Conservation (phyloP, 1,284 basidiomycete genomes). For the Tetrapyrgos nigripes region DNA sequence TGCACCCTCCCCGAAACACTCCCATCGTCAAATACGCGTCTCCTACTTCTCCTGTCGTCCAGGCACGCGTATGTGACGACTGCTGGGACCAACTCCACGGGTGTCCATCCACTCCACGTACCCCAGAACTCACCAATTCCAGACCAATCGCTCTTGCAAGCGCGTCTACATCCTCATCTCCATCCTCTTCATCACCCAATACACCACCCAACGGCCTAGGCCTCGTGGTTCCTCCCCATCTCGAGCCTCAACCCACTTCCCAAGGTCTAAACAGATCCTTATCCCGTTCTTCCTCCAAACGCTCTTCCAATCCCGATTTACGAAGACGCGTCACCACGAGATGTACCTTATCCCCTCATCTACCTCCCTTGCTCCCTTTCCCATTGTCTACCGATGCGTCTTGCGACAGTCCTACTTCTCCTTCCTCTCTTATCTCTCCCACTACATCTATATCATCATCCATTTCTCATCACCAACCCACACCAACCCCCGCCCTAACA, state of each 20-base stretch:
- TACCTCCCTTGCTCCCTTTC: too few relatives aligned
- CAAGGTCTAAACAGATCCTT: conserved; percentile 76
- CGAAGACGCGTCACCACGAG: conserved; percentile 31
- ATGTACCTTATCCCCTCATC: too few relatives aligned
- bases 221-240: conserved; percentile 5
- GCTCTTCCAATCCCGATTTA: conserved; percentile 19
- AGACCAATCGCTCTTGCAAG: conserved; percentile 30
- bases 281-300: conserved; percentile 54
- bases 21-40: conserved; percentile 61
- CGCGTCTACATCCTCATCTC: conserved; percentile 32
- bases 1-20: conserved; percentile 70
- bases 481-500: neutral
- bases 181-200: conserved; percentile 16
- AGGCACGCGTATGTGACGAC: conserved; percentile 70
- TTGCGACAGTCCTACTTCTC: neutral
- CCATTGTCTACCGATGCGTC: too few relatives aligned
- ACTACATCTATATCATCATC: neutral
- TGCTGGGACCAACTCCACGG: conserved; percentile 78
- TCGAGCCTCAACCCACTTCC: conserved; percentile 31
- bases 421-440: neutral
- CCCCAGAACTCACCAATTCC: conserved; percentile 47
- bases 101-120: conserved; percentile 44
- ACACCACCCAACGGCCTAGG: conserved; percentile 12
- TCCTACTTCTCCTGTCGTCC: conserved; percentile 56
- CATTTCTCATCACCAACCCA: neutral